These are phyloP conservation scores for Eutypella sp. DNA, from an alignment of 2,329 filamentous ascomycete genomes.

Conservation along the genomic window DNA sequence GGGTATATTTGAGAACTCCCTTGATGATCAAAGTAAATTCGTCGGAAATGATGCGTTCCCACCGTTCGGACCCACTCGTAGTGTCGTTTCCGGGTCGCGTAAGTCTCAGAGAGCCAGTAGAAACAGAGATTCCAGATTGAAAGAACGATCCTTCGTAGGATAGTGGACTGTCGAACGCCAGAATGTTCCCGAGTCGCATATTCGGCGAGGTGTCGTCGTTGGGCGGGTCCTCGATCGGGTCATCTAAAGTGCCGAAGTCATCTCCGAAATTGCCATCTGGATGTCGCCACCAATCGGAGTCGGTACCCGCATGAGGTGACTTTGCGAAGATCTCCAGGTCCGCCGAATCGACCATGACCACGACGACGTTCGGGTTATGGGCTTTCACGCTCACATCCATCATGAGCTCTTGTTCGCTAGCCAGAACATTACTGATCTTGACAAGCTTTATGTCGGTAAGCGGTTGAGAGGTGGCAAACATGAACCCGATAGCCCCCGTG, in stretches of 20 bases:
- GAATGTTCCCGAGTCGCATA: constrained; percentile 86
- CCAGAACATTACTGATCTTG: constrained; percentile 82
- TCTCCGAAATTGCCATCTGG: constrained; percentile 24
- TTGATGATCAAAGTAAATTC: constrained; percentile 91
- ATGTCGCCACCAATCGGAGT: constrained; percentile 55
- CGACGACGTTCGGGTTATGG: constrained; percentile 87
- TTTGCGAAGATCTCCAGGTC: constrained; percentile 94
- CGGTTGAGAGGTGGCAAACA: constrained; percentile 87
- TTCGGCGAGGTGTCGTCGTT: constrained; percentile 69
- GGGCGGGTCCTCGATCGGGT: constrained; percentile 46
- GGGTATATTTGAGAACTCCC: constrained; percentile 79
- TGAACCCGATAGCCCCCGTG: constrained; percentile 80
- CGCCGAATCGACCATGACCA: constrained; percentile 78
- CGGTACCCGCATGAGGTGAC: constrained; percentile 77
- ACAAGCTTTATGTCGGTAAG: constrained; percentile 73
- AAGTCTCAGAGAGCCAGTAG: constrained; percentile 79
- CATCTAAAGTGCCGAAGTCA: constrained; percentile 27
- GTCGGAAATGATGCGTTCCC: constrained; percentile 86
- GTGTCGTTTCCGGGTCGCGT: constrained; percentile 83
- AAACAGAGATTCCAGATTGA: constrained; percentile 64
- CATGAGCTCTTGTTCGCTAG: constrained; percentile 92
- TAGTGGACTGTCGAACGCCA: constrained; percentile 79
- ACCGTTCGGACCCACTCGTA: constrained; percentile 76
- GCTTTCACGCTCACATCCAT: constrained; percentile 84
- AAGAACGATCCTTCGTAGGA: constrained; percentile 88